Base-by-base conservation (phyloP, 306 rosid genomes). In the Bauhinia variegata region DNA sequence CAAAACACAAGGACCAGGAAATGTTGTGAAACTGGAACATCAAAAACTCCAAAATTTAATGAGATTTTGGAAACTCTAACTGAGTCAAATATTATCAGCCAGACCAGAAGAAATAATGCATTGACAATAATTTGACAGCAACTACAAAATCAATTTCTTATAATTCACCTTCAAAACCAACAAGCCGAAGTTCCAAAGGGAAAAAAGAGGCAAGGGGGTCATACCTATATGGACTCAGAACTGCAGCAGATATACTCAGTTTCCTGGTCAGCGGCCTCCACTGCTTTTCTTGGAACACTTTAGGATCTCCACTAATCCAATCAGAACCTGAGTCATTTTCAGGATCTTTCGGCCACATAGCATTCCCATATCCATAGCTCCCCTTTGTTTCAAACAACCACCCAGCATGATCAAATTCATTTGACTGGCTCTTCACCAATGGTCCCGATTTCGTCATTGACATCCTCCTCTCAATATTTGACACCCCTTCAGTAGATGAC, bases 151-250 rank as follows among this genome's bases (percentile, higher is more conserved):
- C 14, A 33, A 67, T 32, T 31, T 30, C 11, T 3, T 39, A 46
- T 12, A 46, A 60, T 3, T 34, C 17, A 52, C 38, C 33, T 48
- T 46, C 54, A 54, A 57, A 41, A 13, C 47, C 38, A 39, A 38
- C 0, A 23, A 23, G 28, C 28, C 28, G 28, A 23, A 23, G 28
- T 2, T 2, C 28, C 28, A 23, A 23, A 23, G 28, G 28, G 28
- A 15, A 5, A 8, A 48, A 53, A 49, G 60, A n/a, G 54, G 14
- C 56, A 42, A 59, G 19, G 37, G 37, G 53, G 11, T 32, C 34
- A 33, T 82, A 89, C 96, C 96, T 44, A 65, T 89, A 89, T 11
- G 92, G 96, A 80, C 85, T 78, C 51, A 89, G 80, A 76, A 89
- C 39, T 44, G 82, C 89, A 74, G 96, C 81, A 30, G 88, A 74